Base-by-base conservation (phyloP, 495 filamentous ascomycete genomes). In the Trypethelium eluteriae region DNA sequence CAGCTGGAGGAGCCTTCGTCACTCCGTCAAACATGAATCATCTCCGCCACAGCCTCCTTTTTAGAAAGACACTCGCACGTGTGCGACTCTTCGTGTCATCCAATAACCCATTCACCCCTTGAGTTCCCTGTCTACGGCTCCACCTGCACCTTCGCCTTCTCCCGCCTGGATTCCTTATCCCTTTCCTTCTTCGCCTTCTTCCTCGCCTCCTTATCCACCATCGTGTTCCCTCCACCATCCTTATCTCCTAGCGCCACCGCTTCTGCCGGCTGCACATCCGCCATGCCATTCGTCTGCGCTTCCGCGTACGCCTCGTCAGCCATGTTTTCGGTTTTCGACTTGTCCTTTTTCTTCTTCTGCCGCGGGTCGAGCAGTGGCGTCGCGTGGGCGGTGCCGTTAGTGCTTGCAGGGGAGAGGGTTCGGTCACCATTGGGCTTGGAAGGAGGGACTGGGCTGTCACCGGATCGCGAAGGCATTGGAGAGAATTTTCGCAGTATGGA, bases 101-200 rank as follows among this genome's bases (percentile, higher is more conserved):
- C 25, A 25, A 25, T 25, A 25, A 25, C 25, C 25, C 25, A 25
- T 25, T 25, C 25, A 25, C 25, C 25, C 25, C 25, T 25, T 25
- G 25, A 25, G 25, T 25, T 25, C 25, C 25, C 25, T 25, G 25
- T 25, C 25, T 25, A 25, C 25, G 25, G 25, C 25, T 25, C 25
- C 25, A 25, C 25, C 25, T 25, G 25, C 25, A 25, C 25, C 25
- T 25, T 25, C 25, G 25, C 25, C 64, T 62, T 67, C 69, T 69
- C 36, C 49, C 2, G 12, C 59, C 47, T 76, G 62, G 69, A 62
- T 49, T 32, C 46, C 67, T 68, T 74, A 63, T 66, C 11, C 65
- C 65, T 62, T 59, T 61, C 72, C 71, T 76, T 77, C 75, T 81
- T 79, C 68, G 67, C 76, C 71, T 39, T 67, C 73, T 77, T 80